Evolutionary conservation across 202 grass and related monocot species (phyloP), one percentile per base, ranked within the genome.

Genomic region (Setaria italica): DNA sequence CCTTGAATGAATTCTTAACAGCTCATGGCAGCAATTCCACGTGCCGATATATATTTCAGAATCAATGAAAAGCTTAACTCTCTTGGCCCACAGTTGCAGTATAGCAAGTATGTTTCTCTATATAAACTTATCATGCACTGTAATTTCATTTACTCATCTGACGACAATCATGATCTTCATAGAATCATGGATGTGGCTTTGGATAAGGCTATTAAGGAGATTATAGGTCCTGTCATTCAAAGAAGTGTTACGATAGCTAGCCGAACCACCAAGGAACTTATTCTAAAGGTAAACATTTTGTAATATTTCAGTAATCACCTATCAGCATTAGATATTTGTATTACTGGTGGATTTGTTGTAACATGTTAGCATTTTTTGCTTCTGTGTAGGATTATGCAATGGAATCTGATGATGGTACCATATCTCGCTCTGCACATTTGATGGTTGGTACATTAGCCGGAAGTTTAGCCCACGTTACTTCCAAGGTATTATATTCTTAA

Each of bases 381-480:
- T 64, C 59, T 48, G 19, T 89, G 16, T 68, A 99, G 96, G 96
- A 99, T 85, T 94, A 94, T 92, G 86, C 93, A 45, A 87, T 94
- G 91, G 96, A 99, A 84, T 82, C 91, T 76, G 93, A 98, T 83
- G 91, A 98, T 66, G 87, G 78, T 87, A 69, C 82, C 19, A 89
- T 95, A 89, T 89, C 91, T 70, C 93, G 91, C 25, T 81, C 96
- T 72, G 96, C 93, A 58, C 96, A 94, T 82, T 82, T 95, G 88
- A 98, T 98, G 96, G 96, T 98, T 72, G 93, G 93, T 63, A 98
- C 93, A 68, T 85, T 98, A 87, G 93, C 96, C 79, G 96, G 96
- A 85, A 98, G 96, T 89, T 85, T 98, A 80, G 96, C 96, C 53
- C 96, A 98, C 88, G 96, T 98, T 75, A 98, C 96, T 91, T 98